phyloP scores from a whole-genome alignment of 805 yeast species.

The Millerozyma acaciae region DNA sequence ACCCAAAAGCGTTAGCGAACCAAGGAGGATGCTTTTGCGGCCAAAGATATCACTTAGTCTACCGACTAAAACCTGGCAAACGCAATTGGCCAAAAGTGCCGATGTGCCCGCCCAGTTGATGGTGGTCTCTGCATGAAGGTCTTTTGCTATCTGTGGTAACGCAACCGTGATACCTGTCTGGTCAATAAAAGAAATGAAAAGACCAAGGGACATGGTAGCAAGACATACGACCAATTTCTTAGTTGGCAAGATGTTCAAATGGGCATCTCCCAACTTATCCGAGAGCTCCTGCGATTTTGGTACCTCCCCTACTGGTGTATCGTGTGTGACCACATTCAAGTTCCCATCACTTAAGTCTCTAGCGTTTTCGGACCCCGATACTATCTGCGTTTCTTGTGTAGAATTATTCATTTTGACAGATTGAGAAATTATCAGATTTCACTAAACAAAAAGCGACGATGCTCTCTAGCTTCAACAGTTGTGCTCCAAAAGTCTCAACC shows the following conservation, averaged over 20 bases:
- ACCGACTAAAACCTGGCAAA: conserved; percentile 52
- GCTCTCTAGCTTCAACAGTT: too few species aligned
- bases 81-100: conserved; percentile 46
- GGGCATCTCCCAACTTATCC: conserved; percentile 38
- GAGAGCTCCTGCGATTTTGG: too few species aligned
- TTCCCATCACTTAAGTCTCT: too few species aligned
- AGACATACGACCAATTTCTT: conserved; percentile 36
- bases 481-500: too few species aligned
- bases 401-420: too few species aligned
- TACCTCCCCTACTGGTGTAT: conserved; percentile 1
- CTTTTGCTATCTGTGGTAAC: conserved; percentile 45
- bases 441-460: too few species aligned
- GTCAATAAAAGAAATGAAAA: conserved; percentile 44
- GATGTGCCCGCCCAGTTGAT: conserved; percentile 62
- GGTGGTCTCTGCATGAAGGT: conserved; percentile 42
- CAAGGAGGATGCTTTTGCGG: conserved; percentile 41
- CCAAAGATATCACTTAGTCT: conserved; percentile 55
- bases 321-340: too few species aligned
- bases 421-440: too few species aligned
- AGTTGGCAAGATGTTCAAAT: conserved; percentile 37
- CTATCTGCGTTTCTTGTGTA: too few species aligned
- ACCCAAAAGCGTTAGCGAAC: conserved; percentile 35
- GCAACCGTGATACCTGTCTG: conserved; percentile 48
- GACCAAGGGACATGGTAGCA: conserved; percentile 34
- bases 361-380: too few species aligned